Conservation (phyloP, 1,139 yeast genomes). For the Suhomyces guaymorum region DNA sequence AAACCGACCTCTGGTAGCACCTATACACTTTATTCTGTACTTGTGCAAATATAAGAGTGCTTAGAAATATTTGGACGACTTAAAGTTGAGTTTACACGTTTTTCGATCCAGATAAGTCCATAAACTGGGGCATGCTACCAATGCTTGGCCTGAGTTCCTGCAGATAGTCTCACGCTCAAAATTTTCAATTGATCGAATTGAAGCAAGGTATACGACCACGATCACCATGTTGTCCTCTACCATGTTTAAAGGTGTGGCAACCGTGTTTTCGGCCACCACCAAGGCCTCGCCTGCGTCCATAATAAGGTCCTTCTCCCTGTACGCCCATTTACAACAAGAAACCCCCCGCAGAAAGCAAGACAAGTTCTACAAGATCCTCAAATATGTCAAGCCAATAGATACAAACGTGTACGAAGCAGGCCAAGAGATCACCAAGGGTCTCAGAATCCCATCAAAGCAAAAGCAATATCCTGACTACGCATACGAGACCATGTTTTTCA, state of each 20-base stretch:
- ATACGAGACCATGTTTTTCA: slow-evolving; percentile 73
- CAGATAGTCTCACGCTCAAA: slow-evolving; percentile 1
- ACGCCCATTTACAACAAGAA: slow-evolving; percentile 12
- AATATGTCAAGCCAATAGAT: slow-evolving; percentile 41
- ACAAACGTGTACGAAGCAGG: slow-evolving; percentile 39
- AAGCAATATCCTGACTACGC: slow-evolving; percentile 73
- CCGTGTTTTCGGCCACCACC: slow-evolving; percentile 4
- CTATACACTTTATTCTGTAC: no score
- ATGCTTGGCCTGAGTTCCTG: no score
- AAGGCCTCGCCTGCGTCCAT: slow-evolving; percentile 6
- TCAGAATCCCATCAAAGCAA: slow-evolving; percentile 48
- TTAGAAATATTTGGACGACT: no score
- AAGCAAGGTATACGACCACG: not conserved
- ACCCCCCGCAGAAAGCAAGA: slow-evolving; percentile 18
- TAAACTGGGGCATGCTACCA: no score
- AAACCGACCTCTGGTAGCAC: no score
- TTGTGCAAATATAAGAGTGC: no score
- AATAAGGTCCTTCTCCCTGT: slow-evolving; percentile 8
- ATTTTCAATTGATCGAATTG: slow-evolving; percentile 1
- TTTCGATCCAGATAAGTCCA: no score
- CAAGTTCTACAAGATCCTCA: slow-evolving; percentile 41
- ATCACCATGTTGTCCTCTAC: not conserved
- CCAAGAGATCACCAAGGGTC: slow-evolving; percentile 30
- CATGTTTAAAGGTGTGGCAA: slow-evolving; percentile 10
- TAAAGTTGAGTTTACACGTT: no score